These are phyloP conservation scores for Cubamyces sp. DNA, from an alignment of 768 basidiomycete genomes.

Conservation along the genomic window DNA sequence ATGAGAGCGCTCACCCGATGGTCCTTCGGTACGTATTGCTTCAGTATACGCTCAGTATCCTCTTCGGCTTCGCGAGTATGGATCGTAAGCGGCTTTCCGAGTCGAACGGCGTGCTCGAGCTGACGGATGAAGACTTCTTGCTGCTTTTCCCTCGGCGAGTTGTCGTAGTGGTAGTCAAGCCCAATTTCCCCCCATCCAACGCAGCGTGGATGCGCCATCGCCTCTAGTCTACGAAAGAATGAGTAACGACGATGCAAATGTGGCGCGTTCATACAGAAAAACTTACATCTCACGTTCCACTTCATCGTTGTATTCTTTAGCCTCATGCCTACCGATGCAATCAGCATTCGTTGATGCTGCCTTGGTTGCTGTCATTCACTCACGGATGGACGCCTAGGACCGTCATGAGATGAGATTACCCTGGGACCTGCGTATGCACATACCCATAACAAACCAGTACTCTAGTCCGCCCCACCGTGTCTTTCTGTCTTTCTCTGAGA, in stretches of 20 bases:
- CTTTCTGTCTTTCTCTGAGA: slow-evolving; percentile 50
- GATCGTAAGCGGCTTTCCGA: slow-evolving; percentile 81
- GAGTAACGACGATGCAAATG: not conserved
- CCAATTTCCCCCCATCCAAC: slow-evolving; percentile 92
- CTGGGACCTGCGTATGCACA: slow-evolving; percentile 3
- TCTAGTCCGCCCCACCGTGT: slow-evolving; percentile 67
- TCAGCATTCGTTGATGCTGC: not conserved
- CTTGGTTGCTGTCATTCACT: slow-evolving; percentile 32
- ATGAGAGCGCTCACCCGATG: slow-evolving; percentile 52
- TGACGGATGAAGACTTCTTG: slow-evolving; percentile 69
- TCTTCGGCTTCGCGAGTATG: slow-evolving; percentile 87
- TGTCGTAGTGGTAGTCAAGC: slow-evolving; percentile 83
- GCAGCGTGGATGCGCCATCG: slow-evolving; percentile 79
- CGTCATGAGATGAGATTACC: not conserved
- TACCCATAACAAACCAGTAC: slow-evolving; percentile 87
- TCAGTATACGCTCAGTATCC: slow-evolving; percentile 79
- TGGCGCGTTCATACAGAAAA: not conserved
- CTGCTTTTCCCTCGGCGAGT: slow-evolving; percentile 73
- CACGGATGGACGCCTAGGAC: slow-evolving; percentile 74
- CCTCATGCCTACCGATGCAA: slow-evolving; percentile 60
- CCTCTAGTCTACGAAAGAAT: slow-evolving; percentile 54
- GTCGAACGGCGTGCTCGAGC: slow-evolving; percentile 64
- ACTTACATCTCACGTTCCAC: slow-evolving; percentile 72
- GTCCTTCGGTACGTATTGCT: slow-evolving; percentile 71
- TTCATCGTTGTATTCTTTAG: slow-evolving; percentile 65